phyloP scores from a whole-genome alignment of 202 grass and related monocot genomes.

The Elaeis oleifera region DNA sequence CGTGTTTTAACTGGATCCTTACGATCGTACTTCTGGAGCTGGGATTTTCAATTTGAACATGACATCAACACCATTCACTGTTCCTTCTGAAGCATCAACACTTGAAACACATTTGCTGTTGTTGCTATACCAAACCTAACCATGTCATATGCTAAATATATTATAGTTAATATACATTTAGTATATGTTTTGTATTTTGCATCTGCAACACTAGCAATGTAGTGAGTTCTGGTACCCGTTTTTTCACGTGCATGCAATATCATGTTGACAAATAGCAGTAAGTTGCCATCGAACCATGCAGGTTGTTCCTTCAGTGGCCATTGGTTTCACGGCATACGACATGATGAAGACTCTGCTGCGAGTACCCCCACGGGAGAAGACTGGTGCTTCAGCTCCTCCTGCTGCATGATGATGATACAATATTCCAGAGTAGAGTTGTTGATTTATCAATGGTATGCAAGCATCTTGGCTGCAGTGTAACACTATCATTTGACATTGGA shows the following conservation, averaged over 20 bases:
- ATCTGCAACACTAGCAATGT: not conserved
- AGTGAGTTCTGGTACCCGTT: not conserved
- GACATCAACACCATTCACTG: no score
- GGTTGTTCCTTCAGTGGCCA: slow-evolving; percentile 91
- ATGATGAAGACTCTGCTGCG: slow-evolving; percentile 73
- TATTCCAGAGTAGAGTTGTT: slow-evolving; percentile 8
- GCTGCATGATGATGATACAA: slow-evolving; percentile 12
- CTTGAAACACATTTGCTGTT: no score
- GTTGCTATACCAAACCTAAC: no score
- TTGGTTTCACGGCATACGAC: slow-evolving; percentile 93
- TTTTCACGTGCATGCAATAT: not conserved
- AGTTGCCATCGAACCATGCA: slow-evolving; percentile 13
- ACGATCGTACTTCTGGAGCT: no score
- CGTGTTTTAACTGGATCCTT: no score
- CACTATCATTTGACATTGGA: no score
- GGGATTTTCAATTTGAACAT: no score
- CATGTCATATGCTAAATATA: no score
- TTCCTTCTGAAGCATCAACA: no score
- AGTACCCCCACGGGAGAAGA: slow-evolving; percentile 61
- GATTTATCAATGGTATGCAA: slow-evolving; percentile 3
- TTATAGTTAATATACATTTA: no score
- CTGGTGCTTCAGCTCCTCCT: slow-evolving; percentile 26
- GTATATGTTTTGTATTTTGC: not conserved
- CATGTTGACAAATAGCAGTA: not conserved
- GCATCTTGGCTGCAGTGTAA: no score